Evolutionary conservation across 2,329 filamentous ascomycete species (phyloP), one percentile per base, ranked within the genome.

Genomic region (Tricladium varicosporioides): DNA sequence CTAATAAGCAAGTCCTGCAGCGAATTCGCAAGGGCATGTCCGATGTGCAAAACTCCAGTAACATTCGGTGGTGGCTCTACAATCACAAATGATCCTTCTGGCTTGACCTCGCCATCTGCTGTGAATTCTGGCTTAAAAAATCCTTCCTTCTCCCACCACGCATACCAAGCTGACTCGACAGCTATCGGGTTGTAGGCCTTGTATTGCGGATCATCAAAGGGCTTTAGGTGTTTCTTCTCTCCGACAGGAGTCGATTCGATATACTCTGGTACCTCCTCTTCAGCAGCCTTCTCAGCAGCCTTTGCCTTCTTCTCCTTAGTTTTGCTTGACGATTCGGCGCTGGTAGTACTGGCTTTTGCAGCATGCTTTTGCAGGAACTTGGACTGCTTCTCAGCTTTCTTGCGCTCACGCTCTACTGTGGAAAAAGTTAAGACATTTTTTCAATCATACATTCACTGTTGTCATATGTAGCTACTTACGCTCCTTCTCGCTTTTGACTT

Each of bases 71-170:
- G 94, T 53, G 94, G 94, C 60, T 96, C 89, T 1, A 92, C 85
- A 68, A 99, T 94, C 65, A 96, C 91, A 70, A 97, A 99, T 68
- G 84, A 86, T 51, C 92, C 92, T 65, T 86, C 84, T 10, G 87
- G 81, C 76, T 93, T 93, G 70, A 92, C 84, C 57, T 88, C 86
- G 67, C 89, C 91, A 65, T 95, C 86, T 32, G 80, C 72, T 48
- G 81, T 85, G 73, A 92, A 89, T 71, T 93, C 83, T 42, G 92
- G 93, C 78, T 92, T 83, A 80, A 97, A 97, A 77, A 94, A 95
- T 52, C 91, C 93, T 65, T 91, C 83, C 79, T 94, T 89, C 79
- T 97, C 91, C 94, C 94, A 99, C 92, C 92, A 99, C 61, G 89
- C 83, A 70, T 96, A 95, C 85, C 93, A 96, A 14, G 91, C 91